These are phyloP conservation scores for Curvularia sp. DNA, from an alignment of 2,329 filamentous ascomycete genomes.

Conservation along the genomic window DNA sequence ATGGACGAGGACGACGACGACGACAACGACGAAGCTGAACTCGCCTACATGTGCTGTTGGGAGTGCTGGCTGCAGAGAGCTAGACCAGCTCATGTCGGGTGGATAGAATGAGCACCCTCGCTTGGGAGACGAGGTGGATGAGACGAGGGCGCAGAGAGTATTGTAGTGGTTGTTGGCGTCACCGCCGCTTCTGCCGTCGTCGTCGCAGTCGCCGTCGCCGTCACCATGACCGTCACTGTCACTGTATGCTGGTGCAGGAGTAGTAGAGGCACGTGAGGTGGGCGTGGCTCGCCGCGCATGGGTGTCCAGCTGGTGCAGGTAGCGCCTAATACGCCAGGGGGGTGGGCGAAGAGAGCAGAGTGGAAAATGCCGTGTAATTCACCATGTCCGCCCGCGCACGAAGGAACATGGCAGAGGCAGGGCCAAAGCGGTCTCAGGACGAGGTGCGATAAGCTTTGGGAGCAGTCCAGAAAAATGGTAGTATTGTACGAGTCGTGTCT, in stretches of 20 bases:
- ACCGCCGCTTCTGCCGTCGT: too few relatives aligned
- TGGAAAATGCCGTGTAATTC: conserved; percentile 2
- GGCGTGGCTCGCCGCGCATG: neutral
- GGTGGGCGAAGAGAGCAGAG: neutral
- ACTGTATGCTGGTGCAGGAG: neutral
- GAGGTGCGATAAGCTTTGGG: conserved; percentile 14
- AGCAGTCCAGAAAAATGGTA: conserved; percentile 23
- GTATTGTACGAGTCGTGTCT: conserved; percentile 8
- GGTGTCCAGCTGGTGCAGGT: neutral
- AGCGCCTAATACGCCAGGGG: neutral
- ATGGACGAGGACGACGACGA: conserved; percentile 2
- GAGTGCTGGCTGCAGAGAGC: conserved; percentile 13
- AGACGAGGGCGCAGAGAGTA: neutral
- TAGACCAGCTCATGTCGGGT: conserved; percentile 4
- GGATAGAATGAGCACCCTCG: neutral
- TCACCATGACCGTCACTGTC: too few relatives aligned
- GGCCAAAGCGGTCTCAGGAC: conserved; percentile 8
- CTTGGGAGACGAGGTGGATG: neutral
- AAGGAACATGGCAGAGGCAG: neutral
- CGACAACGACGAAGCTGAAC: too few relatives aligned
- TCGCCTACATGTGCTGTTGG: conserved; percentile 23
- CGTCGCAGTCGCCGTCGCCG: neutral
- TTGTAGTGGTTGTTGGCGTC: neutral
- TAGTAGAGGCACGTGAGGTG: neutral
- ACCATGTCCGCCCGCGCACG: too few relatives aligned